Evolutionary conservation across 164 flowering plant genomes (phyloP).

Genomic region (Nelumbo lutea): DNA sequence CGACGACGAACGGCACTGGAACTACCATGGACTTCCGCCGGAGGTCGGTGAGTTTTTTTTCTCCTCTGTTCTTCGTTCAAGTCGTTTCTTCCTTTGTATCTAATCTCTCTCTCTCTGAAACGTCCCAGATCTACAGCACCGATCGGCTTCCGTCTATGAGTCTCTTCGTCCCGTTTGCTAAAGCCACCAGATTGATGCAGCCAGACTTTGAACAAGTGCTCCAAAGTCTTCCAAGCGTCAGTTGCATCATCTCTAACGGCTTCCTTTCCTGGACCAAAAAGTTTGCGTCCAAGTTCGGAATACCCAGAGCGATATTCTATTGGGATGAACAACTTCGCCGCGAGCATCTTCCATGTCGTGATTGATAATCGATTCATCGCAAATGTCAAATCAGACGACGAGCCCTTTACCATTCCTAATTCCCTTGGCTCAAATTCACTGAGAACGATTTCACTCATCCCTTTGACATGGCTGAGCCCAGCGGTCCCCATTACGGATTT

Average conservation of each 20-base stretch:
- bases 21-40: no score
- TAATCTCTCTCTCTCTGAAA: no score
- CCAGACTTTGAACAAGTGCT: slow-evolving; percentile 33
- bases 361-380: neutral
- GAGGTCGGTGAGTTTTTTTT: no score
- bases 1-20: no score
- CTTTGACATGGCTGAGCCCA: no score
- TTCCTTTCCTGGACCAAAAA: slow-evolving; percentile 26
- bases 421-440: slow-evolving; percentile 13
- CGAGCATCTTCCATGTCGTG: neutral
- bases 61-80: no score
- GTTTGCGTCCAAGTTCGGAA: slow-evolving; percentile 8
- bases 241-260: slow-evolving; percentile 36
- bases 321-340: slow-evolving; percentile 18
- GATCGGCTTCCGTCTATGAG: slow-evolving; percentile 41
- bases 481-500: neutral
- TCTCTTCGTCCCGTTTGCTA: slow-evolving; percentile 22
- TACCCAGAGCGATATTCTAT: slow-evolving; percentile 19
- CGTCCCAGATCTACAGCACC: slow-evolving; percentile 21
- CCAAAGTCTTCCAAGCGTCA: slow-evolving; percentile 17
- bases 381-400: neutral
- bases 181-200: slow-evolving; percentile 37
- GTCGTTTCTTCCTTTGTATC: no score
- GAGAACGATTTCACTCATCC: slow-evolving; percentile 11
- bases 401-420: slow-evolving; percentile 9